Evolutionary conservation across 2,329 filamentous ascomycete genomes (phyloP), one percentile per base, ranked within the genome.

Genomic region (Penicillium olsonii): DNA sequence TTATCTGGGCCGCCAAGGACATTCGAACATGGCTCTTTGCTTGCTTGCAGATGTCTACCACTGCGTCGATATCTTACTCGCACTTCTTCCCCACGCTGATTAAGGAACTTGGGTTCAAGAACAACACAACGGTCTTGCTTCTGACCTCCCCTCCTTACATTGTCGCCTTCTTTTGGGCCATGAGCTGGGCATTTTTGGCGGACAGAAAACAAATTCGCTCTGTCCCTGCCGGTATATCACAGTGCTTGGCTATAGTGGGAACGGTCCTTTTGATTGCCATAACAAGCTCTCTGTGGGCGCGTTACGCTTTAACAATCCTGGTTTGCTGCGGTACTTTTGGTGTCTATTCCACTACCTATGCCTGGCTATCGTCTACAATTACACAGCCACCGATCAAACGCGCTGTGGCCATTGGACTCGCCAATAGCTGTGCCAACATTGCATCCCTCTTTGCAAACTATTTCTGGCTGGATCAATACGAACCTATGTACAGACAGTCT

Each of bases 71-170:
- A n/a, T 54, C 52, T 1, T 54, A 51, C 34, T 54, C 52, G 8
- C 52, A 59, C 26, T 61, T 59, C 39, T 61, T 59, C 27, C 54
- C 57, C 4, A 55, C 53, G 12, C 37, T 61, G n/a, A 54, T 61
- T 26, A 15, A 50, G 20, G 53, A 53, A 10, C 42, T 54, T 34
- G 47, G 53, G 10, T 48, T 57, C 50, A 47, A 49, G 33, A 41
- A 48, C 40, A 53, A 38, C 15, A 57, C 52, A 10, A 46, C 42
- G 7, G 55, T 57, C 2, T 48, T 60, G 19, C 37, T 60, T 11
- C 45, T 59, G 3, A 60, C 56, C 1, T 50, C 50, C 9, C 57
- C 57, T 9, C 55, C 54, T 7, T 60, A 59, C 20, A 20, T 54
- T 37, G 40, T 54, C 7, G 48, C 52, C 3, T 54, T 54, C 22